Evolutionary conservation across 352 stramenopile genomes (phyloP).

Genomic region (Globisporangium camurandrum): DNA sequence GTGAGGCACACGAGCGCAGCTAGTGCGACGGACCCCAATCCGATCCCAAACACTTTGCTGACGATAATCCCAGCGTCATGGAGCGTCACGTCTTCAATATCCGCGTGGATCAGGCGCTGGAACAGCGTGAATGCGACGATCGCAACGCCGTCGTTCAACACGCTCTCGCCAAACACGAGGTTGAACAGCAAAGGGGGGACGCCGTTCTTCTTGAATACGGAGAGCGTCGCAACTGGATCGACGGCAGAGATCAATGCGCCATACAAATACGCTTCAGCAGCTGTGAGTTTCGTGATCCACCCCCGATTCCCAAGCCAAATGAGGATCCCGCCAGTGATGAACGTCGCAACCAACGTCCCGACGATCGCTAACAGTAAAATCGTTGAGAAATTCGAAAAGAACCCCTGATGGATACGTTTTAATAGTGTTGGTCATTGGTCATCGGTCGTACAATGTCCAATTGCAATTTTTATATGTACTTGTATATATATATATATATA

Average conservation of each 20-base stretch:
- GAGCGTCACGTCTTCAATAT: constrained; percentile 58
- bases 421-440: no score
- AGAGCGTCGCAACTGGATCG: constrained; percentile 90
- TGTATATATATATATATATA: constrained; percentile 1
- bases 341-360: constrained; percentile 72
- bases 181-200: constrained; percentile 89
- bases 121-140: constrained; percentile 83
- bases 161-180: constrained; percentile 93
- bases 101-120: constrained; percentile 71
- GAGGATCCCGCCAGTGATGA: constrained; percentile 68
- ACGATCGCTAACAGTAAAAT: constrained; percentile 78
- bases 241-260: constrained; percentile 90
- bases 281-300: constrained; percentile 71
- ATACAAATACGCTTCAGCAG: constrained; percentile 89
- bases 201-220: constrained; percentile 90
- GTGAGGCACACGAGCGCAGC: constrained; percentile 66
- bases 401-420: no score
- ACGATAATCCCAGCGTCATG: constrained; percentile 72
- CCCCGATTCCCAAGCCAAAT: constrained; percentile 66
- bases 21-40: constrained; percentile 69
- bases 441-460: no score
- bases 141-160: constrained; percentile 92
- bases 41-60: constrained; percentile 76
- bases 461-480: no score
- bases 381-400: constrained; percentile 86